Evolutionary conservation across 139 green algal genomes (phyloP), one percentile per base, ranked within the genome.

Genomic region (Closterium sp.): DNA sequence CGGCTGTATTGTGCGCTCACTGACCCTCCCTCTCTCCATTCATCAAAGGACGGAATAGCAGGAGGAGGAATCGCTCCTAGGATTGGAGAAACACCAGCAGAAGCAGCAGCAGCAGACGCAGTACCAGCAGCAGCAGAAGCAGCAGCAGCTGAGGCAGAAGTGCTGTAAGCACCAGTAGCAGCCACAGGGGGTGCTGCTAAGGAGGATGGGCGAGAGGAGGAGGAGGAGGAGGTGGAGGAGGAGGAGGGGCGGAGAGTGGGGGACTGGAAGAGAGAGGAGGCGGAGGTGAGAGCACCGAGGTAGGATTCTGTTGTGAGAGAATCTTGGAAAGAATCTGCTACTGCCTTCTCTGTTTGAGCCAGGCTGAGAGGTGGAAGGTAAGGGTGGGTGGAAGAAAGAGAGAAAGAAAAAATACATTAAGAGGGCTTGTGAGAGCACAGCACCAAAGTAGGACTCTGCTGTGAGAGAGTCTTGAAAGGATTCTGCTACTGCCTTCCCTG

Each of bases 261-360:
- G 31, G 83, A 33, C 21, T 16, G 23, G 83, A 86, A 86, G 83
- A 86, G 83, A 32, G 83, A 32, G 83, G 83, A 34, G 30, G 83
- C 31, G 83, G n/a, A 30, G 31, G 92, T 93, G n/a, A 93, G 90
- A 33, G 43, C 90, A 30, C 38, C 66, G 10, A 93, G 64, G 38
- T 93, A 93, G 10, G 90, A 85, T 25, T 93, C 90, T 32, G 36
- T 28, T 35, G 86, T 87, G 23, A 93, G 86, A 19, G 90, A 88
- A n/a, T 93, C 90, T 12, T 93, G 36, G 34, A 43, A 93, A 8
- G 90, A 93, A 31, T 86, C 55, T 7, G 25, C 34, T 23, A 93
- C 90, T 25, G 36, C 86, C 16, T 83, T 69, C 86, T 36, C 90
- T 33, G 43, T 92, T 36, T 93, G 32, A 19, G 55, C 23, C 25